Evolutionary conservation across 2,329 filamentous ascomycete genomes (phyloP), one percentile per base, ranked within the genome.

Genomic region (Monosporascus sp.): DNA sequence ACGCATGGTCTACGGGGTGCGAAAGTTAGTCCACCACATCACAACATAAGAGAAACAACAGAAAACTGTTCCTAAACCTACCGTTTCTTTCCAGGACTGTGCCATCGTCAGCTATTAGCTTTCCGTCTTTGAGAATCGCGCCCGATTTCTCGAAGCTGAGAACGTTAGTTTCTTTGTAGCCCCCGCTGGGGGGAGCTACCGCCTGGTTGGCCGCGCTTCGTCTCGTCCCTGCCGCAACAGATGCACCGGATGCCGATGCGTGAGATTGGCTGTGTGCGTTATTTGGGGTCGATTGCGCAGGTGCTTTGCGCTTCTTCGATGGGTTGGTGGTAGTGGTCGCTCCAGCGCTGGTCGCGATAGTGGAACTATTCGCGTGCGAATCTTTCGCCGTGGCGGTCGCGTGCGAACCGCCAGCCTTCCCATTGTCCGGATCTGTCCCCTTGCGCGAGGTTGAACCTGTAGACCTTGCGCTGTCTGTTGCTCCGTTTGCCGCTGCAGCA

Each of bases 81-180:
- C 93, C 94, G 75, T 99, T 95, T 59, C 90, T 78, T 61, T 83
- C 81, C 63, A 97, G 77, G 52, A 85, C 80, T 45, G 90, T 94
- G 60, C 94, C 94, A 74, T 97, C 91, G 69, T 99, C 94, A 55
- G 94, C 90, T 62, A 88, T 81, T 68, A 99, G 79, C 66, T 87
- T 86, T 52, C 89, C 89, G 63, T 92, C 80, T 64, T 88, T 86
- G 53, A 92, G 79, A 53, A 79, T 80, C 48, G 81, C 82, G 53
- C 83, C 82, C 65, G 81, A 84, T 56, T 84, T 84, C 57, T 90
- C 86, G 72, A 97, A 97, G 44, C 83, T 90, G 74, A 97, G 82
- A 84, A 97, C 87, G 70, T 95, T 97, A 50, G 89, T 87, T 65
- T 90, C 85, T 58, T 82, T 77, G 60, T 75, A 75, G 57, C 71